These are phyloP conservation scores for Chaetomium olivaceum DNA, from an alignment of 2,329 filamentous ascomycete genomes.

Conservation along the genomic window DNA sequence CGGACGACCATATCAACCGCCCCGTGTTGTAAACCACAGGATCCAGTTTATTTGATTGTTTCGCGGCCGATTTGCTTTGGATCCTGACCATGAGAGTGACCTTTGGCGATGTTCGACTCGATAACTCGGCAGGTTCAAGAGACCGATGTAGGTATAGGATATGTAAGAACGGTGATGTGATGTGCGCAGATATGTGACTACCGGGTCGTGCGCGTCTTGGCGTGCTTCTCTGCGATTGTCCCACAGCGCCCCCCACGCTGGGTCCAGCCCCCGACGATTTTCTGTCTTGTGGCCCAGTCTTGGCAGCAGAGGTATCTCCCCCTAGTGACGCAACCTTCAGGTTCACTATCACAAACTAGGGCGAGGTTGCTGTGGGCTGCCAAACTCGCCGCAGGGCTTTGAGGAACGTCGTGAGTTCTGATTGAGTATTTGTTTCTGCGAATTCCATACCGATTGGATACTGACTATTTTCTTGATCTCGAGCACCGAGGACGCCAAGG, in stretches of 20 bases:
- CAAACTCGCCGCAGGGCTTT: background rate
- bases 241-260: conserved; percentile 1
- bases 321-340: background rate
- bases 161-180: no score
- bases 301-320: background rate
- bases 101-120: background rate
- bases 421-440: background rate
- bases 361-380: background rate
- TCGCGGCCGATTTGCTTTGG: background rate
- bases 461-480: no score
- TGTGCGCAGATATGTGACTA: no score
- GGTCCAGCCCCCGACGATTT: conserved; percentile 1
- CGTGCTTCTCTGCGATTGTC: background rate
- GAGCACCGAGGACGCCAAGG: background rate
- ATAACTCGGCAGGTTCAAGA: background rate
- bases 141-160: no score
- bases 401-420: background rate
- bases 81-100: background rate
- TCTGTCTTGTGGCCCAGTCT: background rate
- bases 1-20: background rate
- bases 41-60: background rate
- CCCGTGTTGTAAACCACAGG: background rate
- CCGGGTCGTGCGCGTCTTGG: background rate
- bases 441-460: no score
- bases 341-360: background rate